phyloP scores from a whole-genome alignment of 345 rosid species.

The Populus nigra region DNA sequence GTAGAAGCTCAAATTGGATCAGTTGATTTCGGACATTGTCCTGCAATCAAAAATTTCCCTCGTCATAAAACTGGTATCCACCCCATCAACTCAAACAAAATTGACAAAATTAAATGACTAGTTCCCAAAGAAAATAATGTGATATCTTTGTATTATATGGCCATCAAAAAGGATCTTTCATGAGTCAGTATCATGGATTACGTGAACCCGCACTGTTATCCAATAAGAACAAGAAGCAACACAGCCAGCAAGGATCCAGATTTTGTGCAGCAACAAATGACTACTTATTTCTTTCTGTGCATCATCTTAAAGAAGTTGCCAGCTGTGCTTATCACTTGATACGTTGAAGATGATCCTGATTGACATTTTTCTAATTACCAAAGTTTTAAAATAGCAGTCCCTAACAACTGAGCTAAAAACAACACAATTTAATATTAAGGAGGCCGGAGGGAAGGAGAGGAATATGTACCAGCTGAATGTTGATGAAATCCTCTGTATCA shows the following conservation, averaged over 20 bases:
- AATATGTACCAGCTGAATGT: conserved; percentile 67
- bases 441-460: background rate
- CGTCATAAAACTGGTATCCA: no score
- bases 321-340: background rate
- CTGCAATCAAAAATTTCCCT: conserved; percentile 33
- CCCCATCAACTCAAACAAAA: background rate
- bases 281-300: background rate
- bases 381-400: background rate
- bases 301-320: background rate
- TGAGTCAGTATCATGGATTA: background rate
- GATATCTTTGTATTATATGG: background rate
- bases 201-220: background rate
- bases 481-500: conserved; percentile 94
- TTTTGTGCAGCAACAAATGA: background rate
- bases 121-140: background rate
- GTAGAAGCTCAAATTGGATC: conserved; percentile 89
- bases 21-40: conserved; percentile 96
- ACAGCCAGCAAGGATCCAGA: background rate
- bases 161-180: background rate
- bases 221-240: background rate
- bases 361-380: background rate
- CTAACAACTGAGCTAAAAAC: background rate
- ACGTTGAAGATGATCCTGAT: background rate
- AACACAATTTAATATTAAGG: background rate
- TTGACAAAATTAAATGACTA: background rate